Conservation (phyloP, 805 yeast genomes). For the Nakazawaea peltata region DNA sequence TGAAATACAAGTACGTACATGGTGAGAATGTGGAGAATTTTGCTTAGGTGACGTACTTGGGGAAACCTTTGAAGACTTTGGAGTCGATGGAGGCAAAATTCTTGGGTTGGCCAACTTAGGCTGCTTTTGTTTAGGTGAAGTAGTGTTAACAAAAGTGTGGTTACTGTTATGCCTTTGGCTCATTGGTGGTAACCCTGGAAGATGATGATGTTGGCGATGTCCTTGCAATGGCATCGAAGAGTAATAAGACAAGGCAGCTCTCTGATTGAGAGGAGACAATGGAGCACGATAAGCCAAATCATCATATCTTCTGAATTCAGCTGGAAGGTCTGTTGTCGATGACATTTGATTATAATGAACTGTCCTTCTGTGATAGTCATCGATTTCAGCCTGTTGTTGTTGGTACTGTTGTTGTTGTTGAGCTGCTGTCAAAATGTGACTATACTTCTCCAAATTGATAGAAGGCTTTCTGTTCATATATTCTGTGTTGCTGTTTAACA, state of each 20-base stretch:
- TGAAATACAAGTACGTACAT: constrained; percentile 67
- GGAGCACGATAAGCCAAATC: not conserved
- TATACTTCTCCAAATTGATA: constrained; percentile 10
- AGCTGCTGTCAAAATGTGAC: constrained; percentile 9
- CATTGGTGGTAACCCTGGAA: constrained; percentile 8
- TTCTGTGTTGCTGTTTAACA: constrained; percentile 39
- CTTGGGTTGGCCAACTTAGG: not conserved
- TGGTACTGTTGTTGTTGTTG: not conserved
- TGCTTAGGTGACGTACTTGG: constrained; percentile 8
- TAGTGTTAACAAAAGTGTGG: constrained; percentile 1
- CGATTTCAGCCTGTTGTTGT: constrained; percentile 12
- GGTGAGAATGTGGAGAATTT: constrained; percentile 13
- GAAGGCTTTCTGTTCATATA: constrained; percentile 30
- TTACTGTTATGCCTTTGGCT: not conserved
- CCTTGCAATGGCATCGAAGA: not conserved
- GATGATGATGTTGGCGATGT: constrained; percentile 4
- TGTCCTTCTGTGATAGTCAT: not conserved
- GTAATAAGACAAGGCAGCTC: not conserved
- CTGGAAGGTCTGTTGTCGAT: constrained; percentile 21
- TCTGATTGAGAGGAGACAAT: not conserved
- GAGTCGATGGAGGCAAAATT: constrained; percentile 7
- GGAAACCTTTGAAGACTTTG: constrained; percentile 5
- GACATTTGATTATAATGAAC: no score
- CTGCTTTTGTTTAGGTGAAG: constrained; percentile 3
- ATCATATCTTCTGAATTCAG: constrained; percentile 11